A percentile compares a stretch with the other conserved stretches of the same genome.
These are phyloP conservation scores for Podaxis rugospora DNA, from an alignment of 768 basidiomycete genomes.

Conservation along the genomic window DNA sequence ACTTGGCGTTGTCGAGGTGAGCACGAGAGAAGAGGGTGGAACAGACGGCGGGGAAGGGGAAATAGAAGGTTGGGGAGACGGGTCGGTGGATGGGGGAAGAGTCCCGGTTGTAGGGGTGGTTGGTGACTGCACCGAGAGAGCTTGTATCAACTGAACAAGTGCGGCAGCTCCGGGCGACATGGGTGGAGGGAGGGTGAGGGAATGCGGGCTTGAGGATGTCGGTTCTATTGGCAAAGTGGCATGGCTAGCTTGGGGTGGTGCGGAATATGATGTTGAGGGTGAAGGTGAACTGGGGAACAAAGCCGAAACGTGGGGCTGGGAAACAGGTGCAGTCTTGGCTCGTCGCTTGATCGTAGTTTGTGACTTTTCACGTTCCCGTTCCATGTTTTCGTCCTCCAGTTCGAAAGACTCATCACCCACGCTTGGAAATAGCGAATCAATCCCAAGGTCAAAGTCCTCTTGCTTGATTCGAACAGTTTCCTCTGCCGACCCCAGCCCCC, in stretches of 20 bases:
- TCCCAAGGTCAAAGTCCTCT: conserved; percentile 36
- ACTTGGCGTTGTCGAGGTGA: conserved; percentile 17
- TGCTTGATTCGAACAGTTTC: conserved; percentile 37
- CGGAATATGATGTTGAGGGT: conserved; percentile 8
- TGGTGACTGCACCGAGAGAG: conserved; percentile 8
- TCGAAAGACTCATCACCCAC: conserved; percentile 6
- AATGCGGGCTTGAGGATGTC: not conserved
- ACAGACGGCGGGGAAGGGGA: conserved; percentile 13
- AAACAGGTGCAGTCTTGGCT: conserved; percentile 1
- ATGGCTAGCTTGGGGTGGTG: conserved; percentile 1
- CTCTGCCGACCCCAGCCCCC: conserved; percentile 27
- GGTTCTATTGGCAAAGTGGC: not conserved
- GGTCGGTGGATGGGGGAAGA: not conserved
- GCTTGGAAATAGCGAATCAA: conserved; percentile 30
- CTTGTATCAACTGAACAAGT: conserved; percentile 9
- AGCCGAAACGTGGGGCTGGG: conserved; percentile 31
- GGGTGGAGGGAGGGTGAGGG: conserved; percentile 18
- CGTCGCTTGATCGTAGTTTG: not conserved
- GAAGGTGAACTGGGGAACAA: conserved; percentile 36
- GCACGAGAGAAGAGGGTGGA: conserved; percentile 26
- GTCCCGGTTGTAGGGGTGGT: not conserved
- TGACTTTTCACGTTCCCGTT: not conserved
- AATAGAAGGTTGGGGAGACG: conserved; percentile 13
- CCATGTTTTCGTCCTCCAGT: not conserved
- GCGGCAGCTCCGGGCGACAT: conserved; percentile 9